Percentiles rank a stretch among this genome's conserved stretches.
Conservation (phyloP, 2,329 filamentous ascomycete genomes). For the Basipetospora sp. region DNA sequence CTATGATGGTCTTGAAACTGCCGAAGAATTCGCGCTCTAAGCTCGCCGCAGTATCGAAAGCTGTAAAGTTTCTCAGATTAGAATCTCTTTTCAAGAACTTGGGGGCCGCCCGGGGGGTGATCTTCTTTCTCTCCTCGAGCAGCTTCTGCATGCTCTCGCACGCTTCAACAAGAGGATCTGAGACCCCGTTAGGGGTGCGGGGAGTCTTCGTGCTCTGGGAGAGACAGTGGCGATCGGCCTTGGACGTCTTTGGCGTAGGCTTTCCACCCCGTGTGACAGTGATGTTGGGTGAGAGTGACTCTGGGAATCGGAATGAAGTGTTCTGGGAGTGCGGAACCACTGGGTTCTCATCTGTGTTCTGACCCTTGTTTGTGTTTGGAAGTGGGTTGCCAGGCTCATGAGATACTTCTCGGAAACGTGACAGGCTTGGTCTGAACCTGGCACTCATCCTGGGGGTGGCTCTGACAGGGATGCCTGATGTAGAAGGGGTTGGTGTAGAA, state of each 20-base stretch:
- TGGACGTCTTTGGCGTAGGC: constrained; percentile 3
- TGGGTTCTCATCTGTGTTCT: constrained; percentile 26
- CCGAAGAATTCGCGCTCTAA: constrained; percentile 27
- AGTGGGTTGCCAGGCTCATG: too few species aligned
- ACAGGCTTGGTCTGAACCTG: constrained; percentile 11
- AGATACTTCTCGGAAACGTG: constrained; percentile 28
- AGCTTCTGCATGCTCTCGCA: constrained; percentile 3
- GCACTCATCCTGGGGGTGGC: constrained; percentile 13
- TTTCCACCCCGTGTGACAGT: constrained; percentile 15
- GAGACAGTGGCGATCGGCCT: neutral
- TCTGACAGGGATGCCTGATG: neutral
- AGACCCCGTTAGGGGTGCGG: neutral
- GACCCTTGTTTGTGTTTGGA: constrained; percentile 4
- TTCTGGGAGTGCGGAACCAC: constrained; percentile 25
- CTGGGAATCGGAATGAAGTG: constrained; percentile 13
- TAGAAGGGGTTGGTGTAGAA: neutral
- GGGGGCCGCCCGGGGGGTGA: constrained; percentile 7
- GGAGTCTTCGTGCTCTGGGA: neutral
- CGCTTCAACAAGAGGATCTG: neutral
- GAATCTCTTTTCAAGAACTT: constrained; percentile 54
- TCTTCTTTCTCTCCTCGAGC: constrained; percentile 12
- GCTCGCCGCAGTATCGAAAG: constrained; percentile 65
- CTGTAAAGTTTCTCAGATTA: constrained; percentile 50
- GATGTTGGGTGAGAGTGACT: constrained; percentile 12
- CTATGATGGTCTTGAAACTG: constrained; percentile 53